phyloP scores from a whole-genome alignment of 495 filamentous ascomycete species.

The Aspergillus biplanus region DNA sequence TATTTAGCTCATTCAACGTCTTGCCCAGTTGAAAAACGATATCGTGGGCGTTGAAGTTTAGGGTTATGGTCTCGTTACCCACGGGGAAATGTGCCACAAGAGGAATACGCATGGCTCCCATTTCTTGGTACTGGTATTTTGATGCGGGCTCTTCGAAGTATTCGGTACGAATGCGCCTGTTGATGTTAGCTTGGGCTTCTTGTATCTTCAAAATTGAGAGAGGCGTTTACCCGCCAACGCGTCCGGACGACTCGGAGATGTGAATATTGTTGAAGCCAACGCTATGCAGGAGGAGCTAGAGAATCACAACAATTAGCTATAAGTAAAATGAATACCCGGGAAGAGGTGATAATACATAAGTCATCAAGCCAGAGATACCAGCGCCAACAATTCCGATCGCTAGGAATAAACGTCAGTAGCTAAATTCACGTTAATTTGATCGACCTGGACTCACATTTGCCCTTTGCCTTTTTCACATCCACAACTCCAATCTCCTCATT shows the following conservation, averaged over 20 bases:
- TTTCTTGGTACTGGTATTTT: neutral
- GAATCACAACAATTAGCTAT: neutral
- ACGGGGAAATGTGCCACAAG: neutral
- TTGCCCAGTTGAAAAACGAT: neutral
- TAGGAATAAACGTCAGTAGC: neutral
- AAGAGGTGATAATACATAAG: neutral
- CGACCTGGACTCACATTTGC: neutral
- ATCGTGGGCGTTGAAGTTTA: neutral
- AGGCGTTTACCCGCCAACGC: neutral
- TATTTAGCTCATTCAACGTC: conserved; percentile 57
- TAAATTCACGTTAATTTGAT: neutral
- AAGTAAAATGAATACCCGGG: neutral
- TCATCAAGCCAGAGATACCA: neutral
- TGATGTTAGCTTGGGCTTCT: neutral
- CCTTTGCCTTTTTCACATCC: neutral
- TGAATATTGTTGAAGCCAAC: neutral
- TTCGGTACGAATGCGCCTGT: neutral
- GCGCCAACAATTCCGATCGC: neutral
- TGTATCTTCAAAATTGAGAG: neutral
- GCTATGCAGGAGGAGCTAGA: neutral
- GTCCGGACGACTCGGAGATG: neutral
- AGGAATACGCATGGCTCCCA: neutral
- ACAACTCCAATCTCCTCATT: neutral
- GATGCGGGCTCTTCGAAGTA: neutral
- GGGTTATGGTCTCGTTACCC: neutral